These are phyloP conservation scores for Berberis thunbergii DNA, from an alignment of 164 flowering plant species.

Conservation along the genomic window DNA sequence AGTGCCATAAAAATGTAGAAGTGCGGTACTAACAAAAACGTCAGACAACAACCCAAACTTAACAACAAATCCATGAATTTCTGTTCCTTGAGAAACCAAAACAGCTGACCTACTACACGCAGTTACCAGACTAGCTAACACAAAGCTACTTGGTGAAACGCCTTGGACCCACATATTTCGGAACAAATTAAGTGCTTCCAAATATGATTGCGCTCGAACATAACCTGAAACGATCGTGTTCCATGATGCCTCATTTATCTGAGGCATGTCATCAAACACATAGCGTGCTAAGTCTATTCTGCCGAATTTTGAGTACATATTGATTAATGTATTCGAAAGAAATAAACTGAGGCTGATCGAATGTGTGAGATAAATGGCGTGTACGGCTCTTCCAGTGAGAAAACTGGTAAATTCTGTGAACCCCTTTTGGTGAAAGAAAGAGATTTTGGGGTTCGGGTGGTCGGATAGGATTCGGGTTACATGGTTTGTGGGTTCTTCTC, in stretches of 20 bases:
- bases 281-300: slow-evolving; percentile 26
- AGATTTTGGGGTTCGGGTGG: slow-evolving; percentile 44
- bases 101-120: slow-evolving; percentile 41
- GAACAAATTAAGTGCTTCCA: slow-evolving; percentile 36
- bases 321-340: slow-evolving; percentile 52
- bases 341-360: slow-evolving; percentile 25
- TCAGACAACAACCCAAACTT: slow-evolving; percentile 47
- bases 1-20: slow-evolving; percentile 66
- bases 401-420: slow-evolving; percentile 46
- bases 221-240: slow-evolving; percentile 62
- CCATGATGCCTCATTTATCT: slow-evolving; percentile 67
- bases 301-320: slow-evolving; percentile 53
- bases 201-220: slow-evolving; percentile 37
- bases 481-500: slow-evolving; percentile 7
- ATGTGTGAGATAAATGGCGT: slow-evolving; percentile 42
- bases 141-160: slow-evolving; percentile 38
- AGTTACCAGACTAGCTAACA: slow-evolving; percentile 51
- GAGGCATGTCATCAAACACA: slow-evolving; percentile 54
- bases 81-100: slow-evolving; percentile 43
- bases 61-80: slow-evolving; percentile 45
- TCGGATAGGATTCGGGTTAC: slow-evolving; percentile 16
- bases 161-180: slow-evolving; percentile 35
- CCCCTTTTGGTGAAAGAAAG: slow-evolving; percentile 53
- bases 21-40: slow-evolving; percentile 65
- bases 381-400: slow-evolving; percentile 46